These are phyloP conservation scores for Leishmania martiniquensis DNA, from an alignment of 208 protist species.

Conservation along the genomic window DNA sequence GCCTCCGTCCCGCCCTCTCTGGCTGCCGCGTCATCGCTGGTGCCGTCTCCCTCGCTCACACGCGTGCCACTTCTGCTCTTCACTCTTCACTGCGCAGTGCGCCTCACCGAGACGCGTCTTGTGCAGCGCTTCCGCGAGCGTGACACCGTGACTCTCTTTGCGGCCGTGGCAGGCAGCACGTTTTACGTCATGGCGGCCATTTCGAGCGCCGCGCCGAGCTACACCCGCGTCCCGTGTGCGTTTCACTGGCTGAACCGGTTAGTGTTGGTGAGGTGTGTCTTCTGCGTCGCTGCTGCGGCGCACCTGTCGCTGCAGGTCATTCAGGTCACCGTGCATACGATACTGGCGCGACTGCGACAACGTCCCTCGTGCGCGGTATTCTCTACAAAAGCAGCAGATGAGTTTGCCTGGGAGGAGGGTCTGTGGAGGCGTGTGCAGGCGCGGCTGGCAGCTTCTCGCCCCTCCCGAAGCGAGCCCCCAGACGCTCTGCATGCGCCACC, in stretches of 20 bases:
- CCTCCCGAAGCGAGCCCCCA: neutral
- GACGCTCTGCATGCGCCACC: too few species aligned
- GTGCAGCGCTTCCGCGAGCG: slow-evolving; percentile 50
- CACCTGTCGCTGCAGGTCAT: slow-evolving; percentile 56
- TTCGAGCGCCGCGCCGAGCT: slow-evolving; percentile 31
- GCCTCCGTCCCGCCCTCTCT: neutral
- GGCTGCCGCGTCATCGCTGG: neutral
- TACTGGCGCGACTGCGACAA: slow-evolving; percentile 42
- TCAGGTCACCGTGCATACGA: slow-evolving; percentile 59
- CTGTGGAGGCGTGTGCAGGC: slow-evolving; percentile 17
- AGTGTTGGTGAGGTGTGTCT: slow-evolving; percentile 1
- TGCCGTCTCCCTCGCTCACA: neutral
- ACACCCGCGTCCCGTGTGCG: neutral
- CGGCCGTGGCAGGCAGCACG: slow-evolving; percentile 57
- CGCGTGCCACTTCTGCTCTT: slow-evolving; percentile 49
- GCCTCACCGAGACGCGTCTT: slow-evolving; percentile 61
- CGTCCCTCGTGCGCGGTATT: neutral
- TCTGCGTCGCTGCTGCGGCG: slow-evolving; percentile 9
- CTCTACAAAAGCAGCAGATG: neutral
- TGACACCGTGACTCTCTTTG: slow-evolving; percentile 78
- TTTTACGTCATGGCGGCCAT: slow-evolving; percentile 79
- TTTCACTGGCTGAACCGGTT: slow-evolving; percentile 4
- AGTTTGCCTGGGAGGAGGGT: neutral
- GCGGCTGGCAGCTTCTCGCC: neutral
- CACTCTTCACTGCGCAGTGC: slow-evolving; percentile 61